Percentiles rank a stretch among this genome's conserved stretches.
Evolutionary conservation across 441 rosid species (phyloP).

Genomic region (Arabidopsis lyrata): DNA sequence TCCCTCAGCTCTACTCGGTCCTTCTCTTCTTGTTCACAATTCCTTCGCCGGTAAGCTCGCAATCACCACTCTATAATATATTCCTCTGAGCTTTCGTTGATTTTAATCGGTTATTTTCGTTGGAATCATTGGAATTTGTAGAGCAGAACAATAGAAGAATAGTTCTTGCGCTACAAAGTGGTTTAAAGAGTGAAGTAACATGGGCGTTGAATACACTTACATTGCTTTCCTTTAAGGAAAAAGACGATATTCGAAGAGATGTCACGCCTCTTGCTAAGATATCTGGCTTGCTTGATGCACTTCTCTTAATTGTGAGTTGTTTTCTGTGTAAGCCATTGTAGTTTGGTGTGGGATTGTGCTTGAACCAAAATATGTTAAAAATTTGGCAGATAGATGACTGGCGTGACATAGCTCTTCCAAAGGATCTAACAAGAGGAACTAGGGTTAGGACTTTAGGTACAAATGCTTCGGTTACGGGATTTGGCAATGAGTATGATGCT

Average conservation of each 20-base stretch:
- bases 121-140: constrained; percentile 36
- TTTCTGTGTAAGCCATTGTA: constrained; percentile 2
- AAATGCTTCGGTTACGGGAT: constrained; percentile 75
- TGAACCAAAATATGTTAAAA: neutral
- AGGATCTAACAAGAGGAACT: constrained; percentile 58
- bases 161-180: constrained; percentile 92
- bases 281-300: constrained; percentile 91
- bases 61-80: neutral
- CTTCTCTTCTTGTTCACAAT: constrained; percentile 75
- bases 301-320: constrained; percentile 76
- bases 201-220: constrained; percentile 96
- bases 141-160: constrained; percentile 91
- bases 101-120: neutral
- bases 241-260: constrained; percentile 85
- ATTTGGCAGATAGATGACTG: constrained; percentile 88
- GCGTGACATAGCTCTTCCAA: constrained; percentile 85
- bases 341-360: constrained; percentile 17
- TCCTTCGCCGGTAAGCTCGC: constrained; percentile 68
- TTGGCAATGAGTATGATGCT: constrained; percentile 74
- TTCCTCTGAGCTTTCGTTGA: no score
- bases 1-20: constrained; percentile 69
- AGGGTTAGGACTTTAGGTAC: constrained; percentile 76
- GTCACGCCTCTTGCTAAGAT: constrained; percentile 78
- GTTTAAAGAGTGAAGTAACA: constrained; percentile 88
- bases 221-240: constrained; percentile 91